phyloP scores from a whole-genome alignment of 2,329 filamentous ascomycete genomes.

The Aspergillus piperis region DNA sequence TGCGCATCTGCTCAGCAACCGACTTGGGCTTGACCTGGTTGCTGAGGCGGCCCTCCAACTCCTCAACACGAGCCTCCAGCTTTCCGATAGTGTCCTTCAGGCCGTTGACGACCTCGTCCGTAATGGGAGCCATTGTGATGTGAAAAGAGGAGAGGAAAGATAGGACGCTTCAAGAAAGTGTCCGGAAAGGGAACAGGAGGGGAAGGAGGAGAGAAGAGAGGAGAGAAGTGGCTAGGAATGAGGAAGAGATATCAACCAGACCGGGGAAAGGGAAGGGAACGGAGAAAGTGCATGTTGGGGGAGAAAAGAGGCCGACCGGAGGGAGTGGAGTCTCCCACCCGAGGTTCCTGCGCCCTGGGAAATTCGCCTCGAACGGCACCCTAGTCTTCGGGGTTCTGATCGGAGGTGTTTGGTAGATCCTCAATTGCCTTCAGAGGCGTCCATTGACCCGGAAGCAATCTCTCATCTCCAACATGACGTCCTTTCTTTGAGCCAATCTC shows the following conservation, averaged over 20 bases:
- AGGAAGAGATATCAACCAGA: conserved; percentile 20
- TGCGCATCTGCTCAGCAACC: conserved; percentile 70
- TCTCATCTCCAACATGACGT: neutral
- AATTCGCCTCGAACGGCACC: conserved; percentile 2
- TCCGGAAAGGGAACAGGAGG: conserved; percentile 21
- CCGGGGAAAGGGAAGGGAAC: conserved; percentile 32
- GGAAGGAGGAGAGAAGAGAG: conserved; percentile 17
- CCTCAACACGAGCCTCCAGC: conserved; percentile 82
- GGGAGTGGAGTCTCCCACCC: conserved; percentile 26
- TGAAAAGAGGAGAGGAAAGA: conserved; percentile 27
- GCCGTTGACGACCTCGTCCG: conserved; percentile 75
- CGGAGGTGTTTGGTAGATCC: no score
- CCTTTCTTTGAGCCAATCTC: neutral
- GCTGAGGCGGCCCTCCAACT: conserved; percentile 73
- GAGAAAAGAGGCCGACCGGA: conserved; percentile 21
- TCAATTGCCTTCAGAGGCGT: neutral
- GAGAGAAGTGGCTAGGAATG: conserved; percentile 18
- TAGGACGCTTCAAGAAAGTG: conserved; percentile 13
- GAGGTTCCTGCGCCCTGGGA: conserved; percentile 36
- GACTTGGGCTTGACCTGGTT: conserved; percentile 53
- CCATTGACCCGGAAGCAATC: neutral
- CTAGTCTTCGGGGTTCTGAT: neutral
- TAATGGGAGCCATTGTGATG: conserved; percentile 77
- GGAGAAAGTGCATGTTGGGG: conserved; percentile 23
- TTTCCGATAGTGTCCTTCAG: conserved; percentile 80